Percentiles rank a stretch among this genome's conserved stretches.
These are phyloP conservation scores for Thermomucor indicae-seudaticae DNA, from an alignment of 371 early-diverging fungal genomes.

Conservation along the genomic window DNA sequence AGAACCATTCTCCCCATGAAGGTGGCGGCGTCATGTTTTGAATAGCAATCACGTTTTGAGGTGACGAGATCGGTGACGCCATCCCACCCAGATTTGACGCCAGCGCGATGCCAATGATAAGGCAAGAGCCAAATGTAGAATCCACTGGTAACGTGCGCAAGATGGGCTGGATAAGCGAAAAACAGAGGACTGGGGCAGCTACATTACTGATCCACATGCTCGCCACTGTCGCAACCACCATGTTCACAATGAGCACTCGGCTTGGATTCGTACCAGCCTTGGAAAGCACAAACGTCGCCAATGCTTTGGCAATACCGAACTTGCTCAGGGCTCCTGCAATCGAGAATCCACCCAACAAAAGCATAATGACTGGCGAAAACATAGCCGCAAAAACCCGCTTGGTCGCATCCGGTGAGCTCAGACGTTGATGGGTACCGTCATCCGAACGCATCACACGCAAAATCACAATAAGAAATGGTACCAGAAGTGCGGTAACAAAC, in stretches of 20 bases:
- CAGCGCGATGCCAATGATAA: conserved; percentile 80
- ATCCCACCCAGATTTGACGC: conserved; percentile 86
- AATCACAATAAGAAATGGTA: conserved; percentile 85
- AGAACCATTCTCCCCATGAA: conserved; percentile 67
- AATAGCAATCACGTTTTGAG: conserved; percentile 77
- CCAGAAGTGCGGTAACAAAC: conserved; percentile 86
- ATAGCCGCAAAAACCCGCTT: conserved; percentile 71
- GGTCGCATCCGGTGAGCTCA: conserved; percentile 60
- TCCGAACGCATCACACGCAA: conserved; percentile 77
- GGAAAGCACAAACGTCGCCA: conserved; percentile 86
- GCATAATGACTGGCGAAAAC: conserved; percentile 84
- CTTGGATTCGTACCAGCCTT: conserved; percentile 85
- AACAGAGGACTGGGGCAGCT: conserved; percentile 96
- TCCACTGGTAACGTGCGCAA: conserved; percentile 67
- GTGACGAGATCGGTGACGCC: conserved; percentile 81
- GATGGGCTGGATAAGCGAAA: conserved; percentile 87
- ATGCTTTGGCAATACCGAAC: conserved; percentile 87
- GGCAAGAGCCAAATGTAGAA: conserved; percentile 60
- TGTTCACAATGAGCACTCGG: conserved; percentile 83
- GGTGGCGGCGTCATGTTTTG: conserved; percentile 73
- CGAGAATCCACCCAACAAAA: conserved; percentile 77
- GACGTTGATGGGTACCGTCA: conserved; percentile 34
- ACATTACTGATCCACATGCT: conserved; percentile 98
- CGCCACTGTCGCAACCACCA: conserved; percentile 92
- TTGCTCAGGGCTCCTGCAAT: conserved; percentile 81